Base-by-base conservation (phyloP, 1,284 basidiomycete species). In the Pseudozyma hubeiensis region DNA sequence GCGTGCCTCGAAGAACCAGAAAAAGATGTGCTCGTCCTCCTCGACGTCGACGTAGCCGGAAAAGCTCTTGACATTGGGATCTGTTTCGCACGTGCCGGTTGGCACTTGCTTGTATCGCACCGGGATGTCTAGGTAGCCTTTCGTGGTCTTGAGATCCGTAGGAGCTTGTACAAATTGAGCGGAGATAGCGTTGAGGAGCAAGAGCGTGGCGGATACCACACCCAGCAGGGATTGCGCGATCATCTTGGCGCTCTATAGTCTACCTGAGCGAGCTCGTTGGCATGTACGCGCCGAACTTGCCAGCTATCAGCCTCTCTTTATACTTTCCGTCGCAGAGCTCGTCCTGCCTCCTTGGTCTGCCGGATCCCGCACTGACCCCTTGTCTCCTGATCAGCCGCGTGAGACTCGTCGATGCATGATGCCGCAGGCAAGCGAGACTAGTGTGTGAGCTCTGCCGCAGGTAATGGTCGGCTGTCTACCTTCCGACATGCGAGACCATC, bases 31-130 rank as follows among this genome's bases (percentile, higher is more conserved):
- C 49, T 72, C 40, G 29, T 74, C 54, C n/a, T 74, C 45, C 14
- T 48, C 54, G 10, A 77, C 67, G 13, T 80, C 74, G 8, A 71
- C 70, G 34, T 77, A 80, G 19, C 77, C 79, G 0, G 90, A 90
- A 66, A 89, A 87, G 80, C 90, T 90, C 45, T 87, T 86, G 9
- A 91, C 90, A 0, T 88, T 89, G 1, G 89, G 88, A 0, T 90
- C 90, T 6, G 88, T 90, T 84, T 92, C 91, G 78, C 91, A 92
- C 6, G 91, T 87, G 0, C 90, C 90, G 6, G 90, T 90, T 72
- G 77, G 70, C 9, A 78, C 77, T 24, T 65, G 30, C 47, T 78
- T 78, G 64, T 63, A 80, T 11, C 73, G 66, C 17, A 80, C 67
- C 9, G 66, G 69, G 31, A 76, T 70, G 31, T 59, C 61, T 10